Conservation (phyloP, 2,329 filamentous ascomycete species). For the Kalaharituber pfeilii region DNA sequence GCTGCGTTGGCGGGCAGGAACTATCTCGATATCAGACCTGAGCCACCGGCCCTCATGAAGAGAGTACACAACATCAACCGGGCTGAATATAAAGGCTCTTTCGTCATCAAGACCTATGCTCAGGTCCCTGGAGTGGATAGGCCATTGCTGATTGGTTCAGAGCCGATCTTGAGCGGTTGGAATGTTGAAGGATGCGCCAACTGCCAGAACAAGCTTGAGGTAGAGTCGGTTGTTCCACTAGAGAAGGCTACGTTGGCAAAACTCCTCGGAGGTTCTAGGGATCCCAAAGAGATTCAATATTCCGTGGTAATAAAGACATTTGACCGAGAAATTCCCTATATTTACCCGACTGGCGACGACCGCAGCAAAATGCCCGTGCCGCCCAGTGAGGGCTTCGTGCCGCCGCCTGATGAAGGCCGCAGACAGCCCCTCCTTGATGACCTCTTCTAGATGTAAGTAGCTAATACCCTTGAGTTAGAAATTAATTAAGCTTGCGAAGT, state of each 20-base stretch:
- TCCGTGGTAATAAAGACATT: background rate
- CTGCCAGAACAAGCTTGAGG: constrained; percentile 20
- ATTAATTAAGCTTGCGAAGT: too few species aligned
- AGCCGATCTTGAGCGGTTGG: constrained; percentile 22
- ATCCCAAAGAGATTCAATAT: background rate
- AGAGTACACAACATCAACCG: constrained; percentile 18
- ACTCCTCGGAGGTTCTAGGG: background rate
- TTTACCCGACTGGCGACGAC: too few species aligned
- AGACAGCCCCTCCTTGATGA: too few species aligned
- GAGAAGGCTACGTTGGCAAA: background rate
- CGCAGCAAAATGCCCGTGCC: too few species aligned
- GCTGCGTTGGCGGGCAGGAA: background rate
- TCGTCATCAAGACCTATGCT: constrained; percentile 18
- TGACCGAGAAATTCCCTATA: too few species aligned
- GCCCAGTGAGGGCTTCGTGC: too few species aligned
- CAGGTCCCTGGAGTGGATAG: background rate
- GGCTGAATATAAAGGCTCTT: constrained; percentile 19
- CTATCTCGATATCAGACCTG: background rate
- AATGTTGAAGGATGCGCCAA: constrained; percentile 20
- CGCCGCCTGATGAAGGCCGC: too few species aligned
- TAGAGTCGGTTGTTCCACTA: constrained; percentile 12
- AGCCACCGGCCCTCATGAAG: background rate
- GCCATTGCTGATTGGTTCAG: background rate
- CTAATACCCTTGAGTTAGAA: too few species aligned
- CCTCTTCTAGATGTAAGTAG: too few species aligned